Percentiles rank a stretch among this genome's conserved stretches.
These are phyloP conservation scores for Platismatia glauca DNA, from an alignment of 495 filamentous ascomycete species.

Conservation along the genomic window DNA sequence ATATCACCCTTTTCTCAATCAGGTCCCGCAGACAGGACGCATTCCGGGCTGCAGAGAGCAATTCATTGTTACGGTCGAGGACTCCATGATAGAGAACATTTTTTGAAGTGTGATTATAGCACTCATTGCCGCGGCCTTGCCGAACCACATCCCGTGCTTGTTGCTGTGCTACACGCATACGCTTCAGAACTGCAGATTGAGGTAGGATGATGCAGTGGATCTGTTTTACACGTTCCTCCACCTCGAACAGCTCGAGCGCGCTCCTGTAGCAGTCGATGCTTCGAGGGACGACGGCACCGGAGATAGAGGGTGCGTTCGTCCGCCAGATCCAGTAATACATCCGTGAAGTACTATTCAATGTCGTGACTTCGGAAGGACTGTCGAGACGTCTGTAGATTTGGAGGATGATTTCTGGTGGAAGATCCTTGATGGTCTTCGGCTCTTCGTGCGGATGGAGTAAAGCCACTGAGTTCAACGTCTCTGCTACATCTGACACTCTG, in stretches of 20 bases:
- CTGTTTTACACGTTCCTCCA: neutral
- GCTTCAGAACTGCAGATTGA: neutral
- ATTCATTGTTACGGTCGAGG: neutral
- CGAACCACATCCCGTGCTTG: neutral
- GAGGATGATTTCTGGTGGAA: slow-evolving; percentile 8
- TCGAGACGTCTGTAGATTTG: slow-evolving; percentile 1
- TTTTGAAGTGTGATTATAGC: neutral
- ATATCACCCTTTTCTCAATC: neutral
- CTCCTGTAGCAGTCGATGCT: slow-evolving; percentile 2
- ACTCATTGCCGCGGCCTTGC: neutral
- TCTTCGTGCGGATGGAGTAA: neutral
- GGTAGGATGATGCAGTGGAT: neutral
- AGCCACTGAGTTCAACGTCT: neutral
- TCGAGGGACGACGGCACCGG: neutral
- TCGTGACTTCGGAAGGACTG: neutral
- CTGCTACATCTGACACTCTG: neutral
- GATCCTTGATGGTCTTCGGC: neutral
- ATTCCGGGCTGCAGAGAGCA: neutral
- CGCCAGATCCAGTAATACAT: neutral
- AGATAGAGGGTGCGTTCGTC: neutral
- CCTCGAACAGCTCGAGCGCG: slow-evolving; percentile 2
- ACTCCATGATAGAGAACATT: neutral
- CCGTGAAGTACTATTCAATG: neutral
- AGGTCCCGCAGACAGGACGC: neutral
- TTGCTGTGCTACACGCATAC: neutral